Base-by-base conservation (phyloP, 2,329 filamentous ascomycete genomes). In the Cyclaneusma minus region DNA sequence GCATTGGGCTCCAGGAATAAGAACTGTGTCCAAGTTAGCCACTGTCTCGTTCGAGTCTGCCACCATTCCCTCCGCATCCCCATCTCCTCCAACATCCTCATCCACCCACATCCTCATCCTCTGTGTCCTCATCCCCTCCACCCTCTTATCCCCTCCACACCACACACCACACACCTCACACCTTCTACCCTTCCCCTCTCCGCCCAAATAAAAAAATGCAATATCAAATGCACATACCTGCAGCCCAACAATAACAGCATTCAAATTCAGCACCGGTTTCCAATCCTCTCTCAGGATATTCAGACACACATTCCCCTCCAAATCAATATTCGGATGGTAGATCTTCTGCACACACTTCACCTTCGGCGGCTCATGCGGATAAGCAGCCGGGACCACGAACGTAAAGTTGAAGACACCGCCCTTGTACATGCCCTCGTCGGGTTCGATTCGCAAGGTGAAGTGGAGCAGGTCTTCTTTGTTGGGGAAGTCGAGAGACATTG, bases 201-300 rank as follows among this genome's bases (percentile, higher is more conserved):
- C 21, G 19, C 18, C 8, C 18, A 10, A 23, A 13, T 8, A 27
- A 27, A n/a, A 18, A 30, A 12, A 2, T 6, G 17, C 5, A 3
- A 11, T 15, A 8, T 13, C 12, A 13, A 9, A 24, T 13, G 12
- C 21, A 45, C 59, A 22, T 56, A 82, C 77, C 68, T 85, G 82
- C 48, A 98, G 57, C 21, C 89, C 89, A 28, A 95, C 84, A 40
- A 98, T 89, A 21, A 95, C 84, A 10, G 89, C 85, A 48, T 95
- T 94, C 49, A 98, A 54, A 51, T 95, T 95, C 48, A 98, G 58
- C 22, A 98, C 89, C 0, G 89, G 89, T 62, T 95, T 98, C 89
- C 89, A 98, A 58, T 98, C 89, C 58, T 98, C 89, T 35, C 89
- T 65, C 45, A 98, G 55, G 44, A 98, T 98, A 52, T 98, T 98